Base-by-base conservation (phyloP, 2,329 filamentous ascomycete species). In the Phoma sp. region DNA sequence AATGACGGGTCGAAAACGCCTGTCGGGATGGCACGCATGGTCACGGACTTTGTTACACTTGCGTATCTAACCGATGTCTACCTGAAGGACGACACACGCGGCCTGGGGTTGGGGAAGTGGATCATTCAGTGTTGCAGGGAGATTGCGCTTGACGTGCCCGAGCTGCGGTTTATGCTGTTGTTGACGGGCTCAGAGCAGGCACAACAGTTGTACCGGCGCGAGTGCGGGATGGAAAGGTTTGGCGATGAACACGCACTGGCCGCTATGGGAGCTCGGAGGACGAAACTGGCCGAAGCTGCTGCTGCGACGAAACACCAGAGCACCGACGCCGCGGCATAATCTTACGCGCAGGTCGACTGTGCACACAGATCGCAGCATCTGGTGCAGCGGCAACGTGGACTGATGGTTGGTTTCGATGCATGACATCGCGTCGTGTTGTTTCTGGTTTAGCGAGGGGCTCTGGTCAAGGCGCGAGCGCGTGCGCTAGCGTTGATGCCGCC, bases 21-120 rank as follows among this genome's bases (percentile, higher is more conserved):
- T 61, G 77, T 89, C 42, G 86, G 86, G 0, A 79, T 87, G 50
- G 82, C 81, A 1, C 80, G 89, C 28, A 72, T 89, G n/a, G 77
- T 91, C 45, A 92, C 88, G 7, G 89, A 92, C 72, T 82, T 84
- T 64, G 81, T 85, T 39, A 88, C 87, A 0, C 85, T 90, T 62
- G 86, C 83, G 28, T 92, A 89, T 63, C 74, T 89, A 32, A 88
- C 87, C 21, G 88, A 91, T 65, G 84, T 90, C 17, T 91, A 88
- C 69, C 77, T 91, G 18, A 69, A 84, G 2, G 77, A 82, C 0
- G 78, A 81, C 32, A 83, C 85, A 63, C 86, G 88, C 66, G 81
- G 83, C 4, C 76, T 79, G 9, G 87, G 88, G 0, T 77, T 91
- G 1, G 88, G 85, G 3, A 81, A 77, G 36, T 91, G 87, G 86